A percentile compares a stretch with the other conserved stretches of the same genome.
These are phyloP conservation scores for Pneumocystis canis DNA, from an alignment of 1,139 yeast species.

Conservation along the genomic window DNA sequence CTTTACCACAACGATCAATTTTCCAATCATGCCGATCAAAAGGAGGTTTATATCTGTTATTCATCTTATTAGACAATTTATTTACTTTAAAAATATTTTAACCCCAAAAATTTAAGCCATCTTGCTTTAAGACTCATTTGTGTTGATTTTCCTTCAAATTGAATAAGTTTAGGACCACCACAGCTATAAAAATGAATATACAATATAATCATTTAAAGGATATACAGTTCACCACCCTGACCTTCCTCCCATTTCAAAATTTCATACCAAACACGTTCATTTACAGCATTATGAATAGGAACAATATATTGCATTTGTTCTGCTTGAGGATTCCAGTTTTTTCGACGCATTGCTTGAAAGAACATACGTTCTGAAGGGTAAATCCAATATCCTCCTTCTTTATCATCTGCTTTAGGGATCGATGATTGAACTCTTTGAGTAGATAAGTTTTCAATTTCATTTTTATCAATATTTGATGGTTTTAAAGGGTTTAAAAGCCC, in stretches of 20 bases:
- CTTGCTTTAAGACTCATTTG: slow-evolving; percentile 84
- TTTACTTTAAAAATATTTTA: neutral
- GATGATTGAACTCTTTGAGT: neutral
- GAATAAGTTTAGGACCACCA: slow-evolving; percentile 73
- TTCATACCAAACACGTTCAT: slow-evolving; percentile 83
- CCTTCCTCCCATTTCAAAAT: slow-evolving; percentile 69
- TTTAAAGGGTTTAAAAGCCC: neutral
- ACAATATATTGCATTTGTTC: slow-evolving; percentile 80
- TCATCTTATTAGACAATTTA: neutral
- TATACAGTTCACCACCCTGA: slow-evolving; percentile 35
- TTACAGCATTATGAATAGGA: slow-evolving; percentile 86
- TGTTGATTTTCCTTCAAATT: slow-evolving; percentile 78
- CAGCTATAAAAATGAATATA: slow-evolving; percentile 29
- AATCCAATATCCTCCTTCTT: slow-evolving; percentile 52
- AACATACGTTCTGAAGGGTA: slow-evolving; percentile 94
- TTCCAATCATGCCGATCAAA: slow-evolving; percentile 97
- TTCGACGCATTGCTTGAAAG: slow-evolving; percentile 83
- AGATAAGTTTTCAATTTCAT: neutral
- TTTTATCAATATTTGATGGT: neutral
- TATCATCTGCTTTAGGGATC: neutral
- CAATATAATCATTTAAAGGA: neutral
- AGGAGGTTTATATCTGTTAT: slow-evolving; percentile 52
- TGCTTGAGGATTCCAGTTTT: slow-evolving; percentile 72
- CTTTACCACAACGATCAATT: slow-evolving; percentile 71
- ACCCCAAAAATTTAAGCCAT: slow-evolving; percentile 38